Evolutionary conservation across 73 alveolate species (phyloP).

Genomic region (Symbiodinium pilosum): DNA sequence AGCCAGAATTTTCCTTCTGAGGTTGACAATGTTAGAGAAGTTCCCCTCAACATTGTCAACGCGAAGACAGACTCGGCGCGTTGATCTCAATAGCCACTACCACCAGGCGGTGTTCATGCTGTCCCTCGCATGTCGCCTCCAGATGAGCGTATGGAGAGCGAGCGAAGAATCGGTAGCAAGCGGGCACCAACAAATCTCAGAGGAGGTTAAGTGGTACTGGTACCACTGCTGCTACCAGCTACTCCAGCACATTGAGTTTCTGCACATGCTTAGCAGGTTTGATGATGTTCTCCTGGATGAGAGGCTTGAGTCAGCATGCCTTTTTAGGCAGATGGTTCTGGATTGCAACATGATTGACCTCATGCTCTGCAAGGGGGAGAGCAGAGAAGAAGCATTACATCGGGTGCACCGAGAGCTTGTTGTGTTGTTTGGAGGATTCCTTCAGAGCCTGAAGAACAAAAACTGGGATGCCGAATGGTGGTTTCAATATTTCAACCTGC

Average conservation of each 20-base stretch:
- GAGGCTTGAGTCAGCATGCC: neutral
- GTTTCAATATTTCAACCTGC: neutral
- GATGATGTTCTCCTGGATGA: neutral
- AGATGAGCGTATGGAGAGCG: neutral
- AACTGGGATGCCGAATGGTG: neutral
- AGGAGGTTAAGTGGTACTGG: neutral
- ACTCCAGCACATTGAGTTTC: neutral
- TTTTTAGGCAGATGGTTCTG: neutral
- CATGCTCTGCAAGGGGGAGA: neutral
- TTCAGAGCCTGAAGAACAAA: neutral
- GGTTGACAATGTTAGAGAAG: neutral
- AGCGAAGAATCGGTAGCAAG: neutral
- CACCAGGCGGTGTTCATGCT: neutral
- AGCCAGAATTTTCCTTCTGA: neutral
- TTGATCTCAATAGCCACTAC: neutral
- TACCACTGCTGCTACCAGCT: neutral
- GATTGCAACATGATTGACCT: neutral
- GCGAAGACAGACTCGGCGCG: neutral
- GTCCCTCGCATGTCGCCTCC: neutral
- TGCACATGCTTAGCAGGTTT: neutral
- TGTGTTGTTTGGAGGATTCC: neutral
- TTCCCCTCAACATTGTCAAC: neutral
- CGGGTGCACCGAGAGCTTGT: neutral
- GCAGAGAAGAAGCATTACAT: neutral
- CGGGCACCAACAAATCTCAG: neutral